phyloP scores from a whole-genome alignment of 495 filamentous ascomycete species.

The Talaromyces thailandensis region DNA sequence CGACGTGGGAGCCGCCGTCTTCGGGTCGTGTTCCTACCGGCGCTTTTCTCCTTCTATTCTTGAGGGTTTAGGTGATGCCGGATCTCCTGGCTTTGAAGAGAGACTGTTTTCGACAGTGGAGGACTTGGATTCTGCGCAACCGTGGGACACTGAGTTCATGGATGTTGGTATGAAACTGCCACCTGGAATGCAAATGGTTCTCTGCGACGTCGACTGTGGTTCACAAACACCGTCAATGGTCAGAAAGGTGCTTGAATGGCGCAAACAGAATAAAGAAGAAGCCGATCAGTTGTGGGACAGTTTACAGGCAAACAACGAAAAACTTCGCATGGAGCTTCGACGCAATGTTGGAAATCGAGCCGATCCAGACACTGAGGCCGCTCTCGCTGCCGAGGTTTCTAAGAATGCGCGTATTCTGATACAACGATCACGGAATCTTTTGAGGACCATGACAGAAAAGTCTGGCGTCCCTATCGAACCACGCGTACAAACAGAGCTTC shows the following conservation, averaged over 20 bases:
- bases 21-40: constrained; percentile 80
- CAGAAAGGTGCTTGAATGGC: constrained; percentile 79
- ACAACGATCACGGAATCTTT: constrained; percentile 44
- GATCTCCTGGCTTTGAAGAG: constrained; percentile 54
- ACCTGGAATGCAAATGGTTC: constrained; percentile 60
- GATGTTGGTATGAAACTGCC: constrained; percentile 59
- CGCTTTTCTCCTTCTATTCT: constrained; percentile 81
- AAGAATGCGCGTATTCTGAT: constrained; percentile 34
- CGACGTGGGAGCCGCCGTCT: constrained; percentile 89
- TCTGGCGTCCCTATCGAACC: constrained; percentile 89
- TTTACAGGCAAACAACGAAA: constrained; percentile 67
- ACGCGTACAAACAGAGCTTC: constrained; percentile 67
- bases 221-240: constrained; percentile 94
- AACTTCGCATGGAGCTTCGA: constrained; percentile 54
- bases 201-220: constrained; percentile 95
- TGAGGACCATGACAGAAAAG: constrained; percentile 64
- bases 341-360: constrained; percentile 21
- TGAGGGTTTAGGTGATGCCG: constrained; percentile 51
- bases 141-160: constrained; percentile 71
- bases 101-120: constrained; percentile 58
- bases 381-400: constrained; percentile 14
- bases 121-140: constrained; percentile 31
- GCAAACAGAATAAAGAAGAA: constrained; percentile 53
- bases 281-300: constrained; percentile 62
- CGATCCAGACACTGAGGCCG: constrained; percentile 16